These are phyloP conservation scores for Chimonanthus praecox DNA, from an alignment of 164 flowering plant species.

Conservation along the genomic window DNA sequence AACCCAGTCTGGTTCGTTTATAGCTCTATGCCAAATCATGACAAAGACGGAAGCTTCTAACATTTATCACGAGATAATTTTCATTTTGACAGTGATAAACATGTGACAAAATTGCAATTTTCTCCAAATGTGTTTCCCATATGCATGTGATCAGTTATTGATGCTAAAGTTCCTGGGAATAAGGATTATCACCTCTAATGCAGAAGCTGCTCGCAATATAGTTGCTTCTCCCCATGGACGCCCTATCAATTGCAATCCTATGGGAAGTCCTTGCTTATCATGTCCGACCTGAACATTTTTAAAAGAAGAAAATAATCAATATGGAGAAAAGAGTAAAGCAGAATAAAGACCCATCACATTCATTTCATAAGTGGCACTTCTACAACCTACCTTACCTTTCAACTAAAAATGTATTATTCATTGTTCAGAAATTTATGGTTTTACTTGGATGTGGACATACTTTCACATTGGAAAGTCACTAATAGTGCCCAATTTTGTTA, in stretches of 20 bases:
- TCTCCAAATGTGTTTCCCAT: background rate
- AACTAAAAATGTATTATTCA: background rate
- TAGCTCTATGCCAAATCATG: too few species aligned
- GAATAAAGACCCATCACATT: background rate
- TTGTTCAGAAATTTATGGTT: background rate
- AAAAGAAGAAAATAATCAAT: conserved; percentile 3
- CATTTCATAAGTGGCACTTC: background rate
- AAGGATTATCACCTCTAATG: conserved; percentile 53
- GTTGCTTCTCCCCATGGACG: conserved; percentile 98
- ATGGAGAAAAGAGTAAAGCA: background rate
- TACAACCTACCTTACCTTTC: background rate
- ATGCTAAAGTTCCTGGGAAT: background rate
- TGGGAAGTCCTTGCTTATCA: conserved; percentile 96
- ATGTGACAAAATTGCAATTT: too few species aligned
- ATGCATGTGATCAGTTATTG: background rate
- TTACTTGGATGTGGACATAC: background rate
- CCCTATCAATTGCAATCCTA: conserved; percentile 90
- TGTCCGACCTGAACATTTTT: conserved; percentile 65
- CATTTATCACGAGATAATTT: too few species aligned
- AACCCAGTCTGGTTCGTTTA: too few species aligned
- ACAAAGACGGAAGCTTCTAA: too few species aligned
- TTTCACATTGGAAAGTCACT: background rate
- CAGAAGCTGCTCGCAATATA: conserved; percentile 74
- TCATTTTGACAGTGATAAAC: too few species aligned
- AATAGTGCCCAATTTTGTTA: background rate